Conservation (phyloP, 352 stramenopile species). For the Globisporangium middletonii region DNA sequence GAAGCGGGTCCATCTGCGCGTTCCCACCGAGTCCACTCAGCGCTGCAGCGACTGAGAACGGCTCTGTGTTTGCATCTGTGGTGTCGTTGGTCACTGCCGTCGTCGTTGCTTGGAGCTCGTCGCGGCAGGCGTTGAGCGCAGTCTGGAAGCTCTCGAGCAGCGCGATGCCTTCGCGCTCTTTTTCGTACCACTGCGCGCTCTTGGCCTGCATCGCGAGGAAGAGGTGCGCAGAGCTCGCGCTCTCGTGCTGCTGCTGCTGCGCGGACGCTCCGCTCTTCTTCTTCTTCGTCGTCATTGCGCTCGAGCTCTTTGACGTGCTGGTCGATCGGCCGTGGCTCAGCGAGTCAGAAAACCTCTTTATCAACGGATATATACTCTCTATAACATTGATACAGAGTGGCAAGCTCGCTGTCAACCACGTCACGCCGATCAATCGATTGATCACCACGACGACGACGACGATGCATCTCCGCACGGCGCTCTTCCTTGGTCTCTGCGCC, state of each 20-base stretch:
- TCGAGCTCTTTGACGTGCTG: background rate
- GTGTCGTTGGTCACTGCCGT: background rate
- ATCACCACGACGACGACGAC: background rate
- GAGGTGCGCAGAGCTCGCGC: conserved; percentile 11
- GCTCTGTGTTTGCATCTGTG: background rate
- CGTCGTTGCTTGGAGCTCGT: conserved; percentile 3
- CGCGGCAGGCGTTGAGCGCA: conserved; percentile 39
- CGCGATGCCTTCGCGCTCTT: conserved; percentile 59
- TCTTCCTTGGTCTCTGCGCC: conserved; percentile 6
- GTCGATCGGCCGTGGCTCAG: conserved; percentile 2
- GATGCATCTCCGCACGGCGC: background rate
- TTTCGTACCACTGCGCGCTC: conserved; percentile 41
- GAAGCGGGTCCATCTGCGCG: conserved; percentile 54
- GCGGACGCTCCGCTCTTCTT: conserved; percentile 25
- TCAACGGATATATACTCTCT: too few species aligned
- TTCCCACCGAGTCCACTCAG: conserved; percentile 27
- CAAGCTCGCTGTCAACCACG: too few species aligned
- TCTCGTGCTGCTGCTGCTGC: conserved; percentile 3
- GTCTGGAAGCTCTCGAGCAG: conserved; percentile 66
- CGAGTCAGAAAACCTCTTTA: too few species aligned
- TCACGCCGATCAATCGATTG: too few species aligned
- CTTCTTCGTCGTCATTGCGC: conserved; percentile 23
- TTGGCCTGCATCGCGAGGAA: conserved; percentile 46
- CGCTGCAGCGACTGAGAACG: conserved; percentile 6
- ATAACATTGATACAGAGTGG: too few species aligned